A percentile compares a stretch with the other conserved stretches of the same genome.
Evolutionary conservation across 2,329 filamentous ascomycete species (phyloP).

Genomic region (Claviceps sp.): DNA sequence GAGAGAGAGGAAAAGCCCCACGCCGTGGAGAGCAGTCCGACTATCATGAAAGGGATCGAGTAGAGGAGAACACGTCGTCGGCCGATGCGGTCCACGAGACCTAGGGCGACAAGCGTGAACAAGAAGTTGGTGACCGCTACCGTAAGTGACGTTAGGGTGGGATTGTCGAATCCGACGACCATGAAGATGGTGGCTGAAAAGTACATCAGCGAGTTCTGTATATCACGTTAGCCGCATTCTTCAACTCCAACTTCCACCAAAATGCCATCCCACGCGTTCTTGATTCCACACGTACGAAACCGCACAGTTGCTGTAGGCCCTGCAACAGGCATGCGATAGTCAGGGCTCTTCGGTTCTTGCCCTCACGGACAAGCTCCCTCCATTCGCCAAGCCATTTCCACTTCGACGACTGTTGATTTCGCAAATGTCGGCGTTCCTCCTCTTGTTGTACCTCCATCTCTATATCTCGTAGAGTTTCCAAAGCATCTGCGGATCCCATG

Average conservation of each 20-base stretch:
- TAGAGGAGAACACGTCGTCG: conserved; percentile 67
- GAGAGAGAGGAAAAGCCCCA: conserved; percentile 57
- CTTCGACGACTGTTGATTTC: conserved; percentile 15
- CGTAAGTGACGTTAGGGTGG: conserved; percentile 65
- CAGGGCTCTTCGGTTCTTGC: conserved; percentile 59
- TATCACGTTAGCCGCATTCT: conserved; percentile 1
- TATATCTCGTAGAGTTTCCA: conserved; percentile 53
- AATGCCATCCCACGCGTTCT: not conserved
- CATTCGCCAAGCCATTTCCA: conserved; percentile 32
- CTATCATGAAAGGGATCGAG: conserved; percentile 73
- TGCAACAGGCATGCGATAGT: conserved; percentile 79
- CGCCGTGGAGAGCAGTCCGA: conserved; percentile 57
- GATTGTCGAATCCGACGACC: conserved; percentile 62
- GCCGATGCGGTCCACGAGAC: conserved; percentile 67
- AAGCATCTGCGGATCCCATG: conserved; percentile 33
- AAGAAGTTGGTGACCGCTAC: conserved; percentile 75
- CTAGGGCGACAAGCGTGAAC: conserved; percentile 62
- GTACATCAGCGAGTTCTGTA: conserved; percentile 78
- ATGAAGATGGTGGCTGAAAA: conserved; percentile 75
- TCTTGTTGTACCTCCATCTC: conserved; percentile 64
- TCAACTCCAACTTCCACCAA: not conserved
- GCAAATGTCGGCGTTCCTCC: conserved; percentile 31
- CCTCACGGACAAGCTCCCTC: conserved; percentile 40
- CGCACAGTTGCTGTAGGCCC: conserved; percentile 76
- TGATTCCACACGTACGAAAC: conserved; percentile 47